Conservation (phyloP, 345 rosid species). For the Lagerstroemia speciosa region DNA sequence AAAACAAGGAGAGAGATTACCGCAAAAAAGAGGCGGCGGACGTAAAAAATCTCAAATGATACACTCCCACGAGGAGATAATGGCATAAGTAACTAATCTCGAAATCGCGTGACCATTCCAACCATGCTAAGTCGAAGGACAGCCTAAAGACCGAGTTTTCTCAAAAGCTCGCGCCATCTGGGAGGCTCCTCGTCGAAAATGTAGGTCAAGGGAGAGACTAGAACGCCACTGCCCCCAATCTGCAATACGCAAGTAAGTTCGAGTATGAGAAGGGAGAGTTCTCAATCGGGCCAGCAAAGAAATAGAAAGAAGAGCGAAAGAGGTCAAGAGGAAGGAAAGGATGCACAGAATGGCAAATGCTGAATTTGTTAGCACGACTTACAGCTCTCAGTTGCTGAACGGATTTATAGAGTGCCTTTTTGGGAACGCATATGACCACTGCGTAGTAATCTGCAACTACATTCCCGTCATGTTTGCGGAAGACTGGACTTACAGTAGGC, state of each 20-base stretch:
- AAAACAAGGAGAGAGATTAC: too few relatives aligned
- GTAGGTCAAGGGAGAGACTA: slow-evolving; percentile 85
- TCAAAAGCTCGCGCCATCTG: slow-evolving; percentile 75
- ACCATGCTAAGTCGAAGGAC: not conserved
- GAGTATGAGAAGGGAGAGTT: not conserved
- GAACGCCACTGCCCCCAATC: slow-evolving; percentile 88
- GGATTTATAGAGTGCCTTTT: slow-evolving; percentile 63
- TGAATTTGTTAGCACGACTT: slow-evolving; percentile 15
- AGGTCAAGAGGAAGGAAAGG: not conserved
- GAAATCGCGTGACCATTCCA: not conserved
- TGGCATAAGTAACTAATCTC: not conserved
- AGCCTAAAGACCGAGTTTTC: slow-evolving; percentile 37
- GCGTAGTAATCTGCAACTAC: slow-evolving; percentile 67
- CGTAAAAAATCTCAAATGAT: too few relatives aligned
- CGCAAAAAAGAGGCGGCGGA: too few relatives aligned
- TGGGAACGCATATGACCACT: slow-evolving; percentile 78
- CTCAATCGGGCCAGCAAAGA: not conserved
- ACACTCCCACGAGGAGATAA: too few relatives aligned
- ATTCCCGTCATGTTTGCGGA: slow-evolving; percentile 46
- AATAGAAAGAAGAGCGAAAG: not conserved
- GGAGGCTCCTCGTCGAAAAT: slow-evolving; percentile 93
- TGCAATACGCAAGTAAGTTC: slow-evolving; percentile 13
- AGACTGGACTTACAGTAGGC: slow-evolving; percentile 87
- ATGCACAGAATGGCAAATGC: too few relatives aligned
- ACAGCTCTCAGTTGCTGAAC: slow-evolving; percentile 88